phyloP scores from a whole-genome alignment of 2,329 filamentous ascomycete species.

The Sporothrix schenckii region DNA sequence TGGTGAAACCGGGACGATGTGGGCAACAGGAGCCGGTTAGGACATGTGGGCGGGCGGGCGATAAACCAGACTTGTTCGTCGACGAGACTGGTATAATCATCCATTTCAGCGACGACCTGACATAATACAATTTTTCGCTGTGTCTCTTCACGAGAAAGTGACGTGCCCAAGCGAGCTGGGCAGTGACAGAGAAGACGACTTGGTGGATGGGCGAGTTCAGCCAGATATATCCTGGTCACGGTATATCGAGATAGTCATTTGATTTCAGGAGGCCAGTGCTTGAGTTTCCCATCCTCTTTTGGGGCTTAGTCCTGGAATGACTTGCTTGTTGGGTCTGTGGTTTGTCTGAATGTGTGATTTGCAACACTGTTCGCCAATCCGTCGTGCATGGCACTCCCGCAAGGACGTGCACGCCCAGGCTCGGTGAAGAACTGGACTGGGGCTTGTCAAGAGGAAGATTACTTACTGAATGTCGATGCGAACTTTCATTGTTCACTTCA shows the following conservation, averaged over 20 bases:
- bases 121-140: background rate
- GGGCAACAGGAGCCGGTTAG: slow-evolving; percentile 8
- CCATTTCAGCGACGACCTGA: background rate
- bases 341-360: background rate
- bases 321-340: background rate
- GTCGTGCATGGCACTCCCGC: background rate
- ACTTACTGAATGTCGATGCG: background rate
- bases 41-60: slow-evolving; percentile 12
- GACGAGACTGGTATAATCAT: background rate
- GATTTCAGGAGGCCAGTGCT: background rate
- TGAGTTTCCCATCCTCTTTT: background rate
- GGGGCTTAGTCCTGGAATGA: background rate
- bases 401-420: slow-evolving; percentile 7
- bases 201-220: slow-evolving; percentile 10
- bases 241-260: slow-evolving; percentile 4
- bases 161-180: background rate
- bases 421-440: background rate
- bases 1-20: slow-evolving; percentile 33
- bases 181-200: slow-evolving; percentile 3
- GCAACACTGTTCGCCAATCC: slow-evolving; percentile 8
- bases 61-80: background rate
- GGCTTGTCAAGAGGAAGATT: background rate
- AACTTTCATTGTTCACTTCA: background rate
- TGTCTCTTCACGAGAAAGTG: background rate
- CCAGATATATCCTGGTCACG: slow-evolving; percentile 11